Conservation (phyloP, 805 yeast species). For the Candida chilensis region DNA sequence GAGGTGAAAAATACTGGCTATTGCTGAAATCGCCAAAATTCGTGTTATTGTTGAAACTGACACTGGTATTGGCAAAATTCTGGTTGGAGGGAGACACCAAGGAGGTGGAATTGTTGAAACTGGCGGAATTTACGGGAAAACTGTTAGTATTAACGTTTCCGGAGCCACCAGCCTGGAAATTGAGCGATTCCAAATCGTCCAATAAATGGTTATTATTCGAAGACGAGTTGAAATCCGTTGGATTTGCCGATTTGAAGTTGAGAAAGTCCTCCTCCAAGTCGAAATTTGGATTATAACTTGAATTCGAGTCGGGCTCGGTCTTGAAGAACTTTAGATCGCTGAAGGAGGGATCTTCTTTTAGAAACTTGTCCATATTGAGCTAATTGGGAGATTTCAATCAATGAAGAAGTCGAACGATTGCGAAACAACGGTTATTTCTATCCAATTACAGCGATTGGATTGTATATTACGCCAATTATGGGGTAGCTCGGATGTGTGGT, state of each 20-base stretch:
- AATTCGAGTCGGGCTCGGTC: no score
- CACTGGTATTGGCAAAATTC: no score
- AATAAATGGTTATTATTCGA: constrained; percentile 18
- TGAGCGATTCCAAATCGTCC: constrained; percentile 16
- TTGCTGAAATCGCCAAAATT: constrained; percentile 12
- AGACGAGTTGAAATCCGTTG: constrained; percentile 5
- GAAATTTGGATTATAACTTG: no score
- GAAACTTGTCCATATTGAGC: background rate
- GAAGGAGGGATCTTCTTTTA: constrained; percentile 1
- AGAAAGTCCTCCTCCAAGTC: background rate
- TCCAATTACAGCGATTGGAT: no score
- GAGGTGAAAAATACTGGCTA: constrained; percentile 32
- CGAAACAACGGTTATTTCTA: no score
- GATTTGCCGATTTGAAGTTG: background rate
- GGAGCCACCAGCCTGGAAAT: constrained; percentile 7
- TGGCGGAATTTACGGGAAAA: constrained; percentile 6
- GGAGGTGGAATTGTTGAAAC: constrained; percentile 10
- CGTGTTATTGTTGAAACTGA: constrained; percentile 5
- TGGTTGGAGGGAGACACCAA: constrained; percentile 23
- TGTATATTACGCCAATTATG: no score
- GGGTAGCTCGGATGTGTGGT: no score
- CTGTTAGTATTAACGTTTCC: constrained; percentile 3
- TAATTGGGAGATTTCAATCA: no score
- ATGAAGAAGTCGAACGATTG: no score
- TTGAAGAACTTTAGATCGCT: background rate